Conservation (phyloP, 345 rosid genomes). For the Psidium guajava region DNA sequence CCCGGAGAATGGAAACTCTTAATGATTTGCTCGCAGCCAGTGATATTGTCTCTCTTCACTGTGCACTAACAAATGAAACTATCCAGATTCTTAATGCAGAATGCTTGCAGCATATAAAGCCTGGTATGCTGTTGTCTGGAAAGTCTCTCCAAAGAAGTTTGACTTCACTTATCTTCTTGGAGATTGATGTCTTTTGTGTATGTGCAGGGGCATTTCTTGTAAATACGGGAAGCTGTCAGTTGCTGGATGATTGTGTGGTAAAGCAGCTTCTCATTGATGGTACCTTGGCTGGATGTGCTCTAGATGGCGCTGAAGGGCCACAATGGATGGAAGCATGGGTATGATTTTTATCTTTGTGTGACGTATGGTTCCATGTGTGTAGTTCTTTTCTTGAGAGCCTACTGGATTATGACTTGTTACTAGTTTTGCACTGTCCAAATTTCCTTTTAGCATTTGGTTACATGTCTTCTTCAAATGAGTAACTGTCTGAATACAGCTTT, state of each 20-base stretch:
- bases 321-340: constrained; percentile 99
- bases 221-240: constrained; percentile 92
- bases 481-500: not conserved
- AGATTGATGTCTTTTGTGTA: not conserved
- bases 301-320: constrained; percentile 99
- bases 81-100: constrained; percentile 90
- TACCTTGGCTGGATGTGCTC: constrained; percentile 88
- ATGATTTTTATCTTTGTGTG: constrained; percentile 16
- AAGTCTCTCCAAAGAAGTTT: not conserved
- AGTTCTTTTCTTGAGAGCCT: not conserved
- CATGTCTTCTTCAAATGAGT: not conserved
- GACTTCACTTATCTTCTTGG: not conserved
- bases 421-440: not conserved
- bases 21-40: constrained; percentile 94
- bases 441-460: not conserved
- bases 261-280: constrained; percentile 95
- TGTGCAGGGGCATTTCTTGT: constrained; percentile 88
- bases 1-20: constrained; percentile 94
- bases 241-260: constrained; percentile 86
- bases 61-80: constrained; percentile 78
- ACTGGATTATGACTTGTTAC: not conserved
- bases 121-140: constrained; percentile 36
- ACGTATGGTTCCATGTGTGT: not conserved
- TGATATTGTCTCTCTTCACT: constrained; percentile 91
- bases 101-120: constrained; percentile 92